Conservation (phyloP, 768 basidiomycete species). For the Lactarius deliciosus region DNA sequence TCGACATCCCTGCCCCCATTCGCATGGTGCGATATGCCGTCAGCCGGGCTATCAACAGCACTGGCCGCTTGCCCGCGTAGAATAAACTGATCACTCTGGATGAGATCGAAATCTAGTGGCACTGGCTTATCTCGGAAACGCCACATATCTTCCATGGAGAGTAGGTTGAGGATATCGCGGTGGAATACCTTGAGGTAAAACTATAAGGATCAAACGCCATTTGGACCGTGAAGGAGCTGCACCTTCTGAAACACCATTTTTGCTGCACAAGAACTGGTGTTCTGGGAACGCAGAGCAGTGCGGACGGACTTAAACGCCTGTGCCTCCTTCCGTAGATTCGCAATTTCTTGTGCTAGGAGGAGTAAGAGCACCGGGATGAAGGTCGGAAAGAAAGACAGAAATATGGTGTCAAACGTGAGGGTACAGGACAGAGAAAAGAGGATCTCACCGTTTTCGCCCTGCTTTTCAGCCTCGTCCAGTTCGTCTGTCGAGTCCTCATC, state of each 20-base stretch:
- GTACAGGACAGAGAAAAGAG: neutral
- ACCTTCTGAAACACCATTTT: slow-evolving; percentile 85
- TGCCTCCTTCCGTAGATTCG: slow-evolving; percentile 84
- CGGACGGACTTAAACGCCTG: slow-evolving; percentile 85
- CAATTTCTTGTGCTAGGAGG: slow-evolving; percentile 80
- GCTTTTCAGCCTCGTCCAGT: slow-evolving; percentile 87
- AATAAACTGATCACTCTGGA: slow-evolving; percentile 62
- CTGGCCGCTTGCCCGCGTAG: slow-evolving; percentile 35
- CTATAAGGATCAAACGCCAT: neutral
- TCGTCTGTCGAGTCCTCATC: slow-evolving; percentile 81
- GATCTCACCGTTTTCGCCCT: slow-evolving; percentile 85
- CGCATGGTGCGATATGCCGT: slow-evolving; percentile 31
- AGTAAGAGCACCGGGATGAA: neutral
- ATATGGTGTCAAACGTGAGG: neutral
- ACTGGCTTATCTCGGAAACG: slow-evolving; percentile 81
- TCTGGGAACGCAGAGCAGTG: slow-evolving; percentile 52
- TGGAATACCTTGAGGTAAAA: slow-evolving; percentile 69
- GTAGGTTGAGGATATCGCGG: slow-evolving; percentile 80
- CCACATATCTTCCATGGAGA: slow-evolving; percentile 99
- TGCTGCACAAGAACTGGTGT: slow-evolving; percentile 50
- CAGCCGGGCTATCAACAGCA: slow-evolving; percentile 26
- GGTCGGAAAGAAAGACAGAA: neutral
- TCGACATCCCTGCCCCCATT: slow-evolving; percentile 23
- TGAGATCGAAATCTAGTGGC: slow-evolving; percentile 78
- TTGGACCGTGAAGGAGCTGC: neutral